Evolutionary conservation across 192 early-diverging fungal species (phyloP), one percentile per base, ranked within the genome.

Genomic region (Phlyctochytrium bullatum): DNA sequence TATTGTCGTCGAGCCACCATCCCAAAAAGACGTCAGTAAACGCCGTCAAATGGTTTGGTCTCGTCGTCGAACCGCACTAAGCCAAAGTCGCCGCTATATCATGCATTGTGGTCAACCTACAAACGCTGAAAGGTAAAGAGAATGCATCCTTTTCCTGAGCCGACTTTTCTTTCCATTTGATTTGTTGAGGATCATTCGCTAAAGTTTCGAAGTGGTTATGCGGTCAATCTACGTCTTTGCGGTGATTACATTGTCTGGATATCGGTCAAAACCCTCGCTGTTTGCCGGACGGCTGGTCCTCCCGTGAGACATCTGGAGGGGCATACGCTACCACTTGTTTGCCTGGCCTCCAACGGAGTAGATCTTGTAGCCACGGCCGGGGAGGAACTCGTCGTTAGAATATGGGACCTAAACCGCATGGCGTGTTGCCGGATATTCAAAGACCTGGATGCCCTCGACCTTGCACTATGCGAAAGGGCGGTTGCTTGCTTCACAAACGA

Each of bases 81-180:
- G 10, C 6, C 40, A 20, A 47, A 67, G 27, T 4, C 17, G 63
- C 30, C 65, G 61, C 27, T 75, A 73, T 47, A 28, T 75, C 4
- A 33, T 75, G 34, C 73, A 75, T 34, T 75, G 73, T 59, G 73
- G 73, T 33, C 73, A 75, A 52, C 73, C 73, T 0, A 75, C 73
- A 14, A 60, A 52, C 16, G 64, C 64, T n/a, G 73, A 67, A 14
- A 73, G 72, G 72, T 73, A 56, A 20, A 59, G 31, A 6, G 14
- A 34, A 27, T 40, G 20, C 23, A 0, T n/a, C 35, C 1, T 0
- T 59, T 17, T 0, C 57, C 23, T 25, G 29, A 52, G 34, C 25
- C 12, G 51, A 12, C 14, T 64, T 66, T 66, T 66, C 17, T 14
- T 14, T 25, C 10, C 12, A 64, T 66, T n/a, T n/a, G n/a, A n/a